Evolutionary conservation across 2,329 filamentous ascomycete species (phyloP).

Genomic region (Elsinoe batatas): DNA sequence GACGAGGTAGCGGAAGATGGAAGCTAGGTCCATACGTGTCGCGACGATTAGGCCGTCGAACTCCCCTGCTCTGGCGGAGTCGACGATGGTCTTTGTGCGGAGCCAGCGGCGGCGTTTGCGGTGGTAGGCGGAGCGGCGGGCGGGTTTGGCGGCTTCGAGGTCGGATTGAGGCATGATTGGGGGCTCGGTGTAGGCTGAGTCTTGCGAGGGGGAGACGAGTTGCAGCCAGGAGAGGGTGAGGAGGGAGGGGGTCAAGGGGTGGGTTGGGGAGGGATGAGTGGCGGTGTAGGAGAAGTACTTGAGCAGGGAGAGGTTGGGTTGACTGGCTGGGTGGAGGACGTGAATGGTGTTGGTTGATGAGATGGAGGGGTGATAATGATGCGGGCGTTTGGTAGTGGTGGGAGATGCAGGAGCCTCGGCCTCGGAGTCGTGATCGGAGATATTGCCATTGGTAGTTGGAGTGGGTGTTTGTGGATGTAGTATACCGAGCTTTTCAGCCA

Average conservation of each 20-base stretch:
- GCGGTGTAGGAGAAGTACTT: conserved; percentile 85
- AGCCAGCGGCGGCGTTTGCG: conserved; percentile 81
- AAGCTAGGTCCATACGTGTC: conserved; percentile 68
- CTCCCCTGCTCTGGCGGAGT: conserved; percentile 61
- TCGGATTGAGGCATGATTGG: conserved; percentile 48
- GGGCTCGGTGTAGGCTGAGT: conserved; percentile 65
- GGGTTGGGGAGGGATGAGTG: conserved; percentile 50
- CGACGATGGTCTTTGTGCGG: conserved; percentile 59
- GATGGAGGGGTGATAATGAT: conserved; percentile 49
- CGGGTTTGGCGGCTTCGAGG: conserved; percentile 64
- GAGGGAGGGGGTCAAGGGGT: conserved; percentile 74
- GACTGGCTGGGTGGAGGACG: conserved; percentile 67
- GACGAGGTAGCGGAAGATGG: conserved; percentile 63
- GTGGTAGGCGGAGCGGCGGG: conserved; percentile 74
- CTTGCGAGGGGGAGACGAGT: conserved; percentile 64
- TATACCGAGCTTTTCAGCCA: conserved; percentile 84
- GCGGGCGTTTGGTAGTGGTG: conserved; percentile 35
- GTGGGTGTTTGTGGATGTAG: conserved; percentile 42
- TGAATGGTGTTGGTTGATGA: conserved; percentile 62
- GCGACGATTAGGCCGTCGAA: conserved; percentile 80
- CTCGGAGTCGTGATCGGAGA: conserved; percentile 17
- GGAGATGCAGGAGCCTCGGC: not conserved
- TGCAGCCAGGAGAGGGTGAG: conserved; percentile 87
- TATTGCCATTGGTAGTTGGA: not conserved
- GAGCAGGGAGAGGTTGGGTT: conserved; percentile 78